Conservation (phyloP, 371 early-diverging fungal genomes). For the Nosema muscidifuracis region DNA sequence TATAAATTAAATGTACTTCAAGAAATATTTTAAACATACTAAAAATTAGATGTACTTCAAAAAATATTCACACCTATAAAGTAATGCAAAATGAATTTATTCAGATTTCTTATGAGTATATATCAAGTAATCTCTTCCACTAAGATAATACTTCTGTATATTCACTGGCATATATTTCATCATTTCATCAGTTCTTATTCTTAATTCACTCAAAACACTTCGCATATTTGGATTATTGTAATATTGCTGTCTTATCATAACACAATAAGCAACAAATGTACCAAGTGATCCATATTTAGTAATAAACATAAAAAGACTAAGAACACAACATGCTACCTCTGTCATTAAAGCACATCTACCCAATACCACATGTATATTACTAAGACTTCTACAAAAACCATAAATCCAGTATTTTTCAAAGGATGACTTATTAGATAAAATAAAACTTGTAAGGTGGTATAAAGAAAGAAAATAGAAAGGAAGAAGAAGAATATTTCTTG, state of each 20-base stretch:
- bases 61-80: too few species aligned
- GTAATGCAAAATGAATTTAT: too few species aligned
- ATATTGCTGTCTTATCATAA: constrained; percentile 57
- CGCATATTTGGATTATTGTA: constrained; percentile 50
- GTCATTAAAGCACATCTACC: constrained; percentile 31
- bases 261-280: constrained; percentile 30
- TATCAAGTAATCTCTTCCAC: too few species aligned
- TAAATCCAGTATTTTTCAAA: constrained; percentile 27
- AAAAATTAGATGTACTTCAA: too few species aligned
- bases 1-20: too few species aligned
- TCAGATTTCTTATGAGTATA: too few species aligned
- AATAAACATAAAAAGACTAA: constrained; percentile 38
- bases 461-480: constrained; percentile 55
- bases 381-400: constrained; percentile 2
- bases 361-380: constrained; percentile 22
- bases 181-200: constrained; percentile 2
- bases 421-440: constrained; percentile 38
- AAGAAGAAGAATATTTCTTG: too few species aligned
- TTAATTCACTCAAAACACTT: constrained; percentile 45
- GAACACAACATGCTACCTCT: constrained; percentile 37
- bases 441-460: constrained; percentile 36
- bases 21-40: too few species aligned
- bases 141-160: too few species aligned
- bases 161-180: not conserved
- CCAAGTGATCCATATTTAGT: constrained; percentile 32